phyloP scores from a whole-genome alignment of 768 basidiomycete genomes.

The Tulasnella sp. region DNA sequence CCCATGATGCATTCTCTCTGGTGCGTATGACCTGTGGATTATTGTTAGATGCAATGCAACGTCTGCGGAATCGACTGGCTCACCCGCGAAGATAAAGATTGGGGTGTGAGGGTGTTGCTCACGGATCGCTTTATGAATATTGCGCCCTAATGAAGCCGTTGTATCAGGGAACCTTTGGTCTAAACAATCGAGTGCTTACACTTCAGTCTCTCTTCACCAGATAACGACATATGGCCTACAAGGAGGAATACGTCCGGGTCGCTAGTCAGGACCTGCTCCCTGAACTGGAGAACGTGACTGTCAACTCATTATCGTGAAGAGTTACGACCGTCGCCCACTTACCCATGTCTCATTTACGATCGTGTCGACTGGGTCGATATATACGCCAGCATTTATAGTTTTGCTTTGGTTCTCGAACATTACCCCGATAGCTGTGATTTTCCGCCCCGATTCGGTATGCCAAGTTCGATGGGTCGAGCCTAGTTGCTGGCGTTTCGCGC shows the following conservation, averaged over 20 bases:
- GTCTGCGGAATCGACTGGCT: not conserved
- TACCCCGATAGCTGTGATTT: slow-evolving; percentile 5
- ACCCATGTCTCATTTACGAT: not conserved
- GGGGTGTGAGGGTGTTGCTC: not conserved
- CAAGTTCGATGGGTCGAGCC: not conserved
- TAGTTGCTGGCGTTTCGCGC: not conserved
- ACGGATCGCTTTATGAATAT: not conserved
- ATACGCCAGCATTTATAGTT: not conserved
- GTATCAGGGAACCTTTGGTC: not conserved
- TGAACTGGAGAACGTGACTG: not conserved
- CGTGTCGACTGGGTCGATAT: not conserved
- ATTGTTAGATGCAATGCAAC: not conserved
- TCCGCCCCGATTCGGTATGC: not conserved
- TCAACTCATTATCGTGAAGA: not conserved
- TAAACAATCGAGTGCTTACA: not conserved
- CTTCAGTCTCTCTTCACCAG: not conserved
- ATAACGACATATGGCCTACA: not conserved
- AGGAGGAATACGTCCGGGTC: not conserved
- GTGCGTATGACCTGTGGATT: not conserved
- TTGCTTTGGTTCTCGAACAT: not conserved
- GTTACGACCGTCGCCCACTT: not conserved
- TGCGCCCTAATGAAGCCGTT: not conserved
- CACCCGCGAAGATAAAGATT: slow-evolving; percentile 1
- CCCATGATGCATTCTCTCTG: not conserved
- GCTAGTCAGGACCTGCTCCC: not conserved